Evolutionary conservation across 2,329 filamentous ascomycete species (phyloP).

Genomic region (Dryadomyces quercivorus): DNA sequence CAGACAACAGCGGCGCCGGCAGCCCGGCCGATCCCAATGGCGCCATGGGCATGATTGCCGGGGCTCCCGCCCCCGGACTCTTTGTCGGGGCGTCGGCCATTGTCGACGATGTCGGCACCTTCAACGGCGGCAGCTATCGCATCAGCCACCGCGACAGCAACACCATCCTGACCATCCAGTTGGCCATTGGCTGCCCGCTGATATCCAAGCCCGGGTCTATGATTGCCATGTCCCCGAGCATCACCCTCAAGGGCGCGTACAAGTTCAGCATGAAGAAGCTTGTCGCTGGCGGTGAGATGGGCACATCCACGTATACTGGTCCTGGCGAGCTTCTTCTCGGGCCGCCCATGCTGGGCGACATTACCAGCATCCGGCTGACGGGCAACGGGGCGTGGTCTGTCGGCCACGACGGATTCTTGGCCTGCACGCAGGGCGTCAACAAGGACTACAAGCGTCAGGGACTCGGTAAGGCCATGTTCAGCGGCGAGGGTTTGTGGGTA

Average conservation of each 20-base stretch:
- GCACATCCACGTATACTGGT: slow-evolving; percentile 69
- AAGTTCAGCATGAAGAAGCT: slow-evolving; percentile 90
- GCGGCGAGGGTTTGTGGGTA: slow-evolving; percentile 81
- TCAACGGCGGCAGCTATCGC: slow-evolving; percentile 90
- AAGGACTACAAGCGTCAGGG: slow-evolving; percentile 82
- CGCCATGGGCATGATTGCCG: slow-evolving; percentile 13
- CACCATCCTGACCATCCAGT: slow-evolving; percentile 75
- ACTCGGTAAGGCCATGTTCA: slow-evolving; percentile 83
- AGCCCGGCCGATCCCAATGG: not conserved
- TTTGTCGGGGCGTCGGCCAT: slow-evolving; percentile 53
- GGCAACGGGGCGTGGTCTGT: slow-evolving; percentile 72
- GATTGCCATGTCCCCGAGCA: slow-evolving; percentile 87
- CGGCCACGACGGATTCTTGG: slow-evolving; percentile 77
- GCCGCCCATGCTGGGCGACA: slow-evolving; percentile 69
- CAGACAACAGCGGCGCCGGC: not conserved
- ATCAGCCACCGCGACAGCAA: slow-evolving; percentile 90
- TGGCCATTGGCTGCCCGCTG: slow-evolving; percentile 80
- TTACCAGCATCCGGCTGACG: slow-evolving; percentile 63
- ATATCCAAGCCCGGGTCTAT: slow-evolving; percentile 73
- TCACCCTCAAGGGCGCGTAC: slow-evolving; percentile 70
- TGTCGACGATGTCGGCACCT: slow-evolving; percentile 83
- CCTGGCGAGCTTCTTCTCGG: slow-evolving; percentile 84
- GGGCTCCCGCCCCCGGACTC: slow-evolving; percentile 33
- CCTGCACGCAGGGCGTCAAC: slow-evolving; percentile 72
- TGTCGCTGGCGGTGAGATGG: slow-evolving; percentile 69